Percentiles rank a stretch among this genome's conserved stretches.
Evolutionary conservation across 1,284 basidiomycete genomes (phyloP).

Genomic region (Anthracocystis walkeri): DNA sequence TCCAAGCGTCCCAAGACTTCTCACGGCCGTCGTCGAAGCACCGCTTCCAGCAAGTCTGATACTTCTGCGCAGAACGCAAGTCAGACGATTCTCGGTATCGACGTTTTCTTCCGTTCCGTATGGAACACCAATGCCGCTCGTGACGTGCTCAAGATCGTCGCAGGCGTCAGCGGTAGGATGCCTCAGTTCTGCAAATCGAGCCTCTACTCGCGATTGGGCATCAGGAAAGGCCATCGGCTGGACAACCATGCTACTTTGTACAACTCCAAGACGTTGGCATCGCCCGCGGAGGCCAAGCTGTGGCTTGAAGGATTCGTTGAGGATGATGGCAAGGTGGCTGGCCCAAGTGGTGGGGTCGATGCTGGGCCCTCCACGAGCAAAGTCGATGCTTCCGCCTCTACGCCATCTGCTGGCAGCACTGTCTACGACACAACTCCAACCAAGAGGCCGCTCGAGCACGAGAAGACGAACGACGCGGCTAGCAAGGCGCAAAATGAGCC

Average conservation of each 20-base stretch:
- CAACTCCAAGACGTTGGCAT: conserved; percentile 19
- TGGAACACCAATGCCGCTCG: conserved; percentile 31
- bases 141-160: conserved; percentile 18
- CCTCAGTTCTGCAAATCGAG: conserved; percentile 31
- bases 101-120: conserved; percentile 24
- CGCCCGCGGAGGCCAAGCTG: conserved; percentile 16
- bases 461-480: neutral
- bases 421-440: neutral
- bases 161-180: conserved; percentile 25
- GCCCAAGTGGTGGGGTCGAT: neutral
- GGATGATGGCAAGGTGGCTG: neutral
- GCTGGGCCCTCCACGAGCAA: neutral
- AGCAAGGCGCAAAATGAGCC: conserved; percentile 1
- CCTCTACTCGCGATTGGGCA: conserved; percentile 30
- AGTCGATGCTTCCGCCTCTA: neutral
- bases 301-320: conserved; percentile 8
- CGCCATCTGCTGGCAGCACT: neutral
- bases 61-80: neutral
- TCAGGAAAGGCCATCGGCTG: conserved; percentile 20
- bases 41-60: conserved; percentile 4
- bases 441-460: conserved; percentile 13
- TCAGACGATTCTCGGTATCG: conserved; percentile 23
- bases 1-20: conserved; percentile 23
- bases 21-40: conserved; percentile 10
- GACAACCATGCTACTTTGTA: conserved; percentile 17